phyloP scores from a whole-genome alignment of 306 rosid species.

The Malus orientalis region DNA sequence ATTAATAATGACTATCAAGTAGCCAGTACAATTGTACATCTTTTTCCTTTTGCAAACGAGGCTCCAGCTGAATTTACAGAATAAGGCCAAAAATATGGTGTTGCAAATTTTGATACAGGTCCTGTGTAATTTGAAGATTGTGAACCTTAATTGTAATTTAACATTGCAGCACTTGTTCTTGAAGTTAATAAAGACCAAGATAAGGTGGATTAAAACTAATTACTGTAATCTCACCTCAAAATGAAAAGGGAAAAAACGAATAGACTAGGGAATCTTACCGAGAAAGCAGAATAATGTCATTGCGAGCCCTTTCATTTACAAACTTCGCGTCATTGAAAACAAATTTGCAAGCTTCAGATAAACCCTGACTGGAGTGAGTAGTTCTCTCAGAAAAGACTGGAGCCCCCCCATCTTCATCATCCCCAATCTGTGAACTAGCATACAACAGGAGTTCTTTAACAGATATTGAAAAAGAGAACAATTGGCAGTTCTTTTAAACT shows the following conservation, averaged over 20 bases:
- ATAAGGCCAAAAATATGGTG: background rate
- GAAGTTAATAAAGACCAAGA: background rate
- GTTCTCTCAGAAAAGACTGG: constrained; percentile 13
- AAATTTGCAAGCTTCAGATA: constrained; percentile 73
- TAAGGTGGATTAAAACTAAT: background rate
- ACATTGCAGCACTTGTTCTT: background rate
- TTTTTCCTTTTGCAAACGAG: background rate
- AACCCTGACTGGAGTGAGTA: constrained; percentile 34
- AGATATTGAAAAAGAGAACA: background rate
- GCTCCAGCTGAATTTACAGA: background rate
- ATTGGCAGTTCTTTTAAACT: background rate
- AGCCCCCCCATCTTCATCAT: constrained; percentile 26
- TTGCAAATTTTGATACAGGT: background rate
- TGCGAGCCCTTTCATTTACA: constrained; percentile 70
- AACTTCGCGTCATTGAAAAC: constrained; percentile 66
- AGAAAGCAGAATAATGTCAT: constrained; percentile 65
- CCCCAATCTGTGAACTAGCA: constrained; percentile 44
- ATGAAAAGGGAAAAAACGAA: constrained; percentile 14
- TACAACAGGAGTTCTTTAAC: constrained; percentile 15
- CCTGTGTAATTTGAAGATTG: background rate
- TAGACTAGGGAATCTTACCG: constrained; percentile 47
- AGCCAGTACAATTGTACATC: background rate
- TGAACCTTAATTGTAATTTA: background rate
- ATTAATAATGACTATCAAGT: background rate
- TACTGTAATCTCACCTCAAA: constrained; percentile 6